phyloP scores from a whole-genome alignment of 108 stramenopile genomes.

The Parietichytrium sp. region DNA sequence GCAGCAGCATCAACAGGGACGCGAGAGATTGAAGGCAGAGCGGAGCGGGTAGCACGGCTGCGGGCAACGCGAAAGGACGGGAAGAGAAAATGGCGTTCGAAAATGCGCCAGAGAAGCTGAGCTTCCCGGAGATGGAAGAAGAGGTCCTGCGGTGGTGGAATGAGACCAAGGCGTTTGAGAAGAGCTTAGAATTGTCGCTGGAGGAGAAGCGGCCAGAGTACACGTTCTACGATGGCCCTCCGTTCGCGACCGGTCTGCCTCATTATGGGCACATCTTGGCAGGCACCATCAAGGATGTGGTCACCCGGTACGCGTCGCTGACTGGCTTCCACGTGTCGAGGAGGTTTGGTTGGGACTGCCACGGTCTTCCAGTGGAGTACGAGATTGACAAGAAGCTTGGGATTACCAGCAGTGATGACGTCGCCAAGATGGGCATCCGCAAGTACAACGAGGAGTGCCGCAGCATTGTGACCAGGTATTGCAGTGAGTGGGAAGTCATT shows the following conservation, averaged over 20 bases:
- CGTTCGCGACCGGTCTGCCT: conserved; percentile 94
- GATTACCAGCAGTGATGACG: conserved; percentile 90
- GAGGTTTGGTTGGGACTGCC: conserved; percentile 97
- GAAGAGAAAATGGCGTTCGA: too few relatives aligned
- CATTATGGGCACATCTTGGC: conserved; percentile 99
- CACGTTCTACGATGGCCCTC: conserved; percentile 99
- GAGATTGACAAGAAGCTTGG: conserved; percentile 94
- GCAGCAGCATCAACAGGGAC: too few relatives aligned
- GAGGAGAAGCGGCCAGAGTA: conserved; percentile 66
- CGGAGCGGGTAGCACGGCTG: too few relatives aligned
- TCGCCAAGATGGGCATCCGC: conserved; percentile 90
- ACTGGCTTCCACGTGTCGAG: conserved; percentile 85
- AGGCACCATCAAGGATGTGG: conserved; percentile 98
- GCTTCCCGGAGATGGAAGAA: conserved; percentile 45
- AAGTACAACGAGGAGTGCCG: conserved; percentile 97
- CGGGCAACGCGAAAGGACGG: too few relatives aligned
- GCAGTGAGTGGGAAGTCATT: conserved; percentile 92
- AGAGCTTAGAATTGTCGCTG: conserved; percentile 45
- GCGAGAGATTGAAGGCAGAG: too few relatives aligned
- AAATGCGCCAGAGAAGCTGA: not conserved
- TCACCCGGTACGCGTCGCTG: conserved; percentile 94
- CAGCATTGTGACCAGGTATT: conserved; percentile 89
- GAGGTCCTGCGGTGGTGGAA: conserved; percentile 50
- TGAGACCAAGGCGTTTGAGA: conserved; percentile 47
- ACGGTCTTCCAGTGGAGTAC: conserved; percentile 97